A percentile compares a stretch with the other conserved stretches of the same genome.
phyloP scores from a whole-genome alignment of 192 early-diverging fungal genomes.

The Backusella liffmaniae region DNA sequence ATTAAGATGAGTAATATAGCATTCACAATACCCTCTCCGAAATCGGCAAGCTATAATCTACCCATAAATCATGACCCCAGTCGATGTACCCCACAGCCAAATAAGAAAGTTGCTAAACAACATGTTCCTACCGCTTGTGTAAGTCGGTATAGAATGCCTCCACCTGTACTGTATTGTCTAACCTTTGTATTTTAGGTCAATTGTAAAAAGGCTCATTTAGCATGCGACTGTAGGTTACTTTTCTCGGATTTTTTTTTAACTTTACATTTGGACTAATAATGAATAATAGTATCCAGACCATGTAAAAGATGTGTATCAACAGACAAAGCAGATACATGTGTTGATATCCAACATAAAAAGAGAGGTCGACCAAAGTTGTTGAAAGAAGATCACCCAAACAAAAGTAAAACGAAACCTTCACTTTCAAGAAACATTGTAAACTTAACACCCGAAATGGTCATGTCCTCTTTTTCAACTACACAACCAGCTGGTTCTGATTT shows the following conservation, averaged over 20 bases:
- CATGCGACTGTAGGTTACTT: constrained; percentile 71
- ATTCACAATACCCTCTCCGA: not conserved
- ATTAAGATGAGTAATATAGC: not conserved
- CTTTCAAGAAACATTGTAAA: constrained; percentile 24
- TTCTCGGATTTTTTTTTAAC: not conserved
- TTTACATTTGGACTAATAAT: not conserved
- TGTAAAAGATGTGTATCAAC: constrained; percentile 77
- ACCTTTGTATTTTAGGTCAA: constrained; percentile 40
- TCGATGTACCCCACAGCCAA: not conserved
- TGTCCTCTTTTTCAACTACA: constrained; percentile 10
- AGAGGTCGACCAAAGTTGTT: constrained; percentile 64
- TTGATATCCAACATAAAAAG: constrained; percentile 88
- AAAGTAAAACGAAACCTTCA: constrained; percentile 48
- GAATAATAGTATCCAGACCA: constrained; percentile 36
- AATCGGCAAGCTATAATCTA: not conserved
- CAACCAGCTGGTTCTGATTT: not conserved
- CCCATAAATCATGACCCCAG: not conserved
- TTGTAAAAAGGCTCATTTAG: constrained; percentile 84
- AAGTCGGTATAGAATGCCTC: not conserved
- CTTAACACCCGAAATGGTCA: not conserved
- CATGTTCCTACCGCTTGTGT: constrained; percentile 85
- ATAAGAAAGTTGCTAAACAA: constrained; percentile 50
- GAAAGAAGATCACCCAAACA: constrained; percentile 77
- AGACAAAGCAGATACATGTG: constrained; percentile 73
- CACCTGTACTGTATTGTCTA: not conserved